A percentile compares a stretch with the other conserved stretches of the same genome.
phyloP scores from a whole-genome alignment of 2,329 filamentous ascomycete genomes.

The Metarhizium guizhouense region DNA sequence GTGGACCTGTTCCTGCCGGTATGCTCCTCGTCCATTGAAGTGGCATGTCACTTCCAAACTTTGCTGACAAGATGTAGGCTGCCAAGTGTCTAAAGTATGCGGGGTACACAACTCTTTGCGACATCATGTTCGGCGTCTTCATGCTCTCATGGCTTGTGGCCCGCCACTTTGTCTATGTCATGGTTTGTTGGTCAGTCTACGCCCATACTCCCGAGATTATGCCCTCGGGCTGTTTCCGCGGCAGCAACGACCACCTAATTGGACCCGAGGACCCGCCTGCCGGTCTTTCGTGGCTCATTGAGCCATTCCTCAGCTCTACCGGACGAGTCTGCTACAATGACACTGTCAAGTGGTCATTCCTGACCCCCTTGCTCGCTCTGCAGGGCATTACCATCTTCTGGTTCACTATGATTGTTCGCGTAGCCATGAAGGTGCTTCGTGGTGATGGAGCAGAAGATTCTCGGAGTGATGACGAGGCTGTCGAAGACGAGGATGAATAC shows the following conservation, averaged over 20 bases:
- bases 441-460: slow-evolving; percentile 75
- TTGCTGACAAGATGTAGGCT: slow-evolving; percentile 37
- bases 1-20: slow-evolving; percentile 85
- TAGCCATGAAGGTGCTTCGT: slow-evolving; percentile 70
- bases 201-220: slow-evolving; percentile 54
- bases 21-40: slow-evolving; percentile 22
- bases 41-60: too few species aligned
- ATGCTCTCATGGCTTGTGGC: slow-evolving; percentile 75
- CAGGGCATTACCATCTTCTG: slow-evolving; percentile 77
- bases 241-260: slow-evolving; percentile 42
- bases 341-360: slow-evolving; percentile 67
- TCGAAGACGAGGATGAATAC: slow-evolving; percentile 44
- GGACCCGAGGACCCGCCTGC: slow-evolving; percentile 43
- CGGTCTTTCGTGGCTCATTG: slow-evolving; percentile 54
- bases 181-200: slow-evolving; percentile 76
- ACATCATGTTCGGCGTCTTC: slow-evolving; percentile 77
- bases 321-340: slow-evolving; percentile 75
- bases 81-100: slow-evolving; percentile 94
- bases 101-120: slow-evolving; percentile 66
- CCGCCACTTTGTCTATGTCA: slow-evolving; percentile 72
- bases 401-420: slow-evolving; percentile 81
- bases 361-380: slow-evolving; percentile 65
- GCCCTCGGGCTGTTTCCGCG: slow-evolving; percentile 62
- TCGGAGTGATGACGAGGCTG: slow-evolving; percentile 71
- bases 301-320: slow-evolving; percentile 62